These are phyloP conservation scores for Rhazya stricta DNA, from an alignment of 257 asterid genomes.

Conservation along the genomic window DNA sequence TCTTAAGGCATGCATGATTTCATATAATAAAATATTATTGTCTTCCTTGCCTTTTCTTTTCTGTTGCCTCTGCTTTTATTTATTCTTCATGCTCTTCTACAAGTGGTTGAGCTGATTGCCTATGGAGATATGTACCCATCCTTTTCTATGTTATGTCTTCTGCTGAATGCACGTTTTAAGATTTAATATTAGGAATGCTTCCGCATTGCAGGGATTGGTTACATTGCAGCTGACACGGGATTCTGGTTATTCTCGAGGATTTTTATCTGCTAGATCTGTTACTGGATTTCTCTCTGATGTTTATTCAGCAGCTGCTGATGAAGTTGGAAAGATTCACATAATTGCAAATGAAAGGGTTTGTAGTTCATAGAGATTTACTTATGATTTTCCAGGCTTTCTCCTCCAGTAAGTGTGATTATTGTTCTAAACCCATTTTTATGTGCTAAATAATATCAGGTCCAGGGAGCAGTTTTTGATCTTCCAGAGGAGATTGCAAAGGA, in stretches of 20 bases:
- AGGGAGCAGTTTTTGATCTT: conserved; percentile 93
- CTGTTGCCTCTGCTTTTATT: neutral
- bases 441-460: conserved; percentile 42
- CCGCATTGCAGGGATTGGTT: conserved; percentile 59
- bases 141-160: neutral
- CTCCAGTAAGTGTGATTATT: neutral
- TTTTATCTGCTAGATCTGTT: conserved; percentile 71
- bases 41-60: neutral
- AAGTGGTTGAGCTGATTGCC: neutral
- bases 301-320: conserved; percentile 87
- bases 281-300: conserved; percentile 90
- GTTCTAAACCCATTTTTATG: neutral
- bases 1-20: neutral
- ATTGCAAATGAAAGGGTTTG: conserved; percentile 65
- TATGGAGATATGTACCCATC: neutral
- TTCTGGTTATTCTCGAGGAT: conserved; percentile 51
- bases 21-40: neutral
- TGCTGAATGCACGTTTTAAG: neutral
- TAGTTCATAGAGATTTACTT: neutral
- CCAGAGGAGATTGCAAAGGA: conserved; percentile 92
- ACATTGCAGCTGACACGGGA: conserved; percentile 81
- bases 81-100: neutral
- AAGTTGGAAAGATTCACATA: conserved; percentile 67
- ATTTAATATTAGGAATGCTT: neutral
- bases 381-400: neutral